phyloP scores from a whole-genome alignment of 805 yeast species.

The Hanseniaspora lindneri region DNA sequence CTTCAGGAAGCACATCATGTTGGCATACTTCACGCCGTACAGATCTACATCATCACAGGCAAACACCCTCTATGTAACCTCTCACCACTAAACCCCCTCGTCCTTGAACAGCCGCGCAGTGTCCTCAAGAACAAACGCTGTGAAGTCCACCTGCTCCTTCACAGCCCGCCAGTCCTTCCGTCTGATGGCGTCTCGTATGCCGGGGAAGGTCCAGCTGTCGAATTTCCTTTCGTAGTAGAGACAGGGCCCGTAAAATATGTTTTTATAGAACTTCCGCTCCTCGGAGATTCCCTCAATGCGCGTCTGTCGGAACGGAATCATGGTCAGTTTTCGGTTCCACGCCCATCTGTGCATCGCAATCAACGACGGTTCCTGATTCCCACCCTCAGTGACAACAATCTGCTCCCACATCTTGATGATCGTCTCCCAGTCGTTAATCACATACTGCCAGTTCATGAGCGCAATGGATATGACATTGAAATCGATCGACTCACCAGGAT shows the following conservation, averaged over 20 bases:
- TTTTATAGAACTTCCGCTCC: conserved; percentile 52
- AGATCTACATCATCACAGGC: no score
- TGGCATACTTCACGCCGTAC: no score
- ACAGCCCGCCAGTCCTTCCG: conserved; percentile 41
- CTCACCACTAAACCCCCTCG: conserved; percentile 22
- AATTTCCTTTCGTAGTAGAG: conserved; percentile 32
- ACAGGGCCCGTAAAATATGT: conserved; percentile 59
- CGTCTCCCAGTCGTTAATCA: conserved; percentile 39
- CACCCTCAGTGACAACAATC: conserved; percentile 35
- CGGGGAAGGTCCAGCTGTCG: conserved; percentile 62
- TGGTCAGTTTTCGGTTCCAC: conserved; percentile 60
- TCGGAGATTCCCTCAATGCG: conserved; percentile 34
- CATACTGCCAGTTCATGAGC: conserved; percentile 32
- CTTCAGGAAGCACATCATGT: no score
- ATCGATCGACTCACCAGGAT: conserved; percentile 23
- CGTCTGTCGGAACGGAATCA: conserved; percentile 44
- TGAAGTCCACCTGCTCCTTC: conserved; percentile 38
- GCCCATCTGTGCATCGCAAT: conserved; percentile 62
- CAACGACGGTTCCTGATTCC: conserved; percentile 61
- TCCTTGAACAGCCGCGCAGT: conserved; percentile 28
- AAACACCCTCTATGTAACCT: no score
- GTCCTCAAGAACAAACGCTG: conserved; percentile 30
- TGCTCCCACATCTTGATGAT: conserved; percentile 58
- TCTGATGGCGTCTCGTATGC: conserved; percentile 54
- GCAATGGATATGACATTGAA: conserved; percentile 26